Percentiles rank a stretch among this genome's conserved stretches.
phyloP scores from a whole-genome alignment of 2,329 filamentous ascomycete species.

The Magnaporthiopsis incrustans region DNA sequence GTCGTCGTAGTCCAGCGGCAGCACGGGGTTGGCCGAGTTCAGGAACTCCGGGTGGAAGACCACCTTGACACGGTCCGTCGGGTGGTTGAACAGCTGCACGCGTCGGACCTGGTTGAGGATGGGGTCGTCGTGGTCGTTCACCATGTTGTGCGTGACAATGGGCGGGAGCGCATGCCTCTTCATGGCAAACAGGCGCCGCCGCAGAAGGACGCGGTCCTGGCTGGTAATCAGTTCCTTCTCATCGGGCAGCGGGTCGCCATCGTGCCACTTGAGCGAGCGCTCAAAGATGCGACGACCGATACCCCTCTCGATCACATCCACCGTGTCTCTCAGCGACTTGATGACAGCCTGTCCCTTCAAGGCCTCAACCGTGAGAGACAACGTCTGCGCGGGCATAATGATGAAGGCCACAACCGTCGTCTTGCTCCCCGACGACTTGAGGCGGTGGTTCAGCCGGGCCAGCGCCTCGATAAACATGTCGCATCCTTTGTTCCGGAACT shows the following conservation, averaged over 20 bases:
- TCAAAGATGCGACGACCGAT: slow-evolving; percentile 94
- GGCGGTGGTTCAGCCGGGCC: slow-evolving; percentile 84
- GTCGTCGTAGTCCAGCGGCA: slow-evolving; percentile 95
- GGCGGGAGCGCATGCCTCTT: slow-evolving; percentile 85
- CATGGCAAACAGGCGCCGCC: slow-evolving; percentile 91
- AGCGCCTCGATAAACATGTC: slow-evolving; percentile 99
- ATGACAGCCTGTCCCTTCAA: slow-evolving; percentile 96
- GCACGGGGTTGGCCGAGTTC: slow-evolving; percentile 88
- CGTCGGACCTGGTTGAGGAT: slow-evolving; percentile 93
- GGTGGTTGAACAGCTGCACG: slow-evolving; percentile 95
- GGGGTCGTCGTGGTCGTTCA: slow-evolving; percentile 86
- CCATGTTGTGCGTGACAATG: slow-evolving; percentile 98
- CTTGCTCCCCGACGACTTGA: slow-evolving; percentile 79
- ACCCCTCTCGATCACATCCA: slow-evolving; percentile 84
- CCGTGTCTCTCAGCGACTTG: slow-evolving; percentile 88
- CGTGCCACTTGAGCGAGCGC: slow-evolving; percentile 88
- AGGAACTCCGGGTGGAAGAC: slow-evolving; percentile 98
- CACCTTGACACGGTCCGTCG: slow-evolving; percentile 90
- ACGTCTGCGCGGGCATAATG: slow-evolving; percentile 97
- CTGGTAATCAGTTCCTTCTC: slow-evolving; percentile 92
- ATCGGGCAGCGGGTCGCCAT: slow-evolving; percentile 86
- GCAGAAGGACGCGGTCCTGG: slow-evolving; percentile 86
- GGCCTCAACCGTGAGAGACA: slow-evolving; percentile 88
- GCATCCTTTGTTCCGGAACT: slow-evolving; percentile 96
- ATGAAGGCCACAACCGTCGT: slow-evolving; percentile 95